phyloP scores from a whole-genome alignment of 441 rosid species.

The Metrosideros polymorpha region DNA sequence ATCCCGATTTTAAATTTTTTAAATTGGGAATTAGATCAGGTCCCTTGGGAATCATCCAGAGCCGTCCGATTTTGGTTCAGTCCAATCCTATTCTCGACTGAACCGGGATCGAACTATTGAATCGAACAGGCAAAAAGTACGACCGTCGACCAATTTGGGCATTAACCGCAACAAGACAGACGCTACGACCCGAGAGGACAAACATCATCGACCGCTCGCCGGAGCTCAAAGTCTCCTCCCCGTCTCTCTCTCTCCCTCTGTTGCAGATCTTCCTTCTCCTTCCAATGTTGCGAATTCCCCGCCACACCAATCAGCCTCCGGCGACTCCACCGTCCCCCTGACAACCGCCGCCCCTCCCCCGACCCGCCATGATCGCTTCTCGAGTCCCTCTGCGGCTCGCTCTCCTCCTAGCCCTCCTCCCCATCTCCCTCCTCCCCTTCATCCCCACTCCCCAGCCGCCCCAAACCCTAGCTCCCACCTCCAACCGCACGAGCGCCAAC shows the following conservation, averaged over 20 bases:
- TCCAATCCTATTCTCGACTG: no score
- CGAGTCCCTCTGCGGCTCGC: slow-evolving; percentile 14
- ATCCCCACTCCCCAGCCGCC: not conserved
- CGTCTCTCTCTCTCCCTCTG: no score
- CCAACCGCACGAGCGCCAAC: slow-evolving; percentile 14
- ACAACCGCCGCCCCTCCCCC: slow-evolving; percentile 1
- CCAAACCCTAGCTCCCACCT: not conserved
- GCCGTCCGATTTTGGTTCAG: no score
- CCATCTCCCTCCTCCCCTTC: slow-evolving; percentile 32
- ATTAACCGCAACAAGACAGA: no score
- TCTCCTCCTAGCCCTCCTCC: slow-evolving; percentile 24
- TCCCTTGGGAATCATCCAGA: no score
- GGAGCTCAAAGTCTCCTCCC: no score
- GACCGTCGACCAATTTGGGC: not conserved
- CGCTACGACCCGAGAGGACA: no score
- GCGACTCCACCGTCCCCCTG: not conserved
- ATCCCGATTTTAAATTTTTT: no score
- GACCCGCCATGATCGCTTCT: slow-evolving; percentile 6
- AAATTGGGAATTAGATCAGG: no score
- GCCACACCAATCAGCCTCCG: slow-evolving; percentile 20
- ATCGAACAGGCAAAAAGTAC: not conserved
- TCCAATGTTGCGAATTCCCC: slow-evolving; percentile 34
- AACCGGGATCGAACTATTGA: no score
- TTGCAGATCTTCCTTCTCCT: no score
- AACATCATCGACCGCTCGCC: no score